phyloP scores from a whole-genome alignment of 2,329 filamentous ascomycete genomes.

The Hymenoscyphus fraxineus region DNA sequence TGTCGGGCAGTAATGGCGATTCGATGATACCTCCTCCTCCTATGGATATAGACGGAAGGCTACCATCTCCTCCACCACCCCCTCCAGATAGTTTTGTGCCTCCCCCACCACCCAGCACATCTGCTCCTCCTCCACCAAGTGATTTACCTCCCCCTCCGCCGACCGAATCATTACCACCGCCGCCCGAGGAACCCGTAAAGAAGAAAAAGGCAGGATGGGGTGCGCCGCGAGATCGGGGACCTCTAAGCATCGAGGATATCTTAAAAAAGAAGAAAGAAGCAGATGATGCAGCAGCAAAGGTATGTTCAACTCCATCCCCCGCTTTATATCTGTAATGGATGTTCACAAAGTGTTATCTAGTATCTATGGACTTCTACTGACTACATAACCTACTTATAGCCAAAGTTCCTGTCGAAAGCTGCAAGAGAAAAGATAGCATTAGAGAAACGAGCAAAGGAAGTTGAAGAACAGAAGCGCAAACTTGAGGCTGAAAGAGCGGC shows the following conservation, averaged over 20 bases:
- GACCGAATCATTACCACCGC: slow-evolving; percentile 38
- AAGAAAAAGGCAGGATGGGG: slow-evolving; percentile 54
- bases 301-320: slow-evolving; percentile 33
- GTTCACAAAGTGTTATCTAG: slow-evolving; percentile 32
- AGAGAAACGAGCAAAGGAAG: slow-evolving; percentile 72
- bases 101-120: slow-evolving; percentile 30
- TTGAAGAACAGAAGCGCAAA: slow-evolving; percentile 57
- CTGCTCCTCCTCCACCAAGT: slow-evolving; percentile 30
- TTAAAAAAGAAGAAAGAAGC: slow-evolving; percentile 81
- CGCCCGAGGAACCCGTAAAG: slow-evolving; percentile 39
- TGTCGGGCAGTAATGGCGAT: slow-evolving; percentile 18
- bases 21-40: slow-evolving; percentile 26
- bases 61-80: slow-evolving; percentile 32
- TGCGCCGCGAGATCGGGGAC: slow-evolving; percentile 38
- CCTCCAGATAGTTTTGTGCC: slow-evolving; percentile 30
- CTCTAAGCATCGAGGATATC: slow-evolving; percentile 81
- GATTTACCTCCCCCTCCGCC: slow-evolving; percentile 36
- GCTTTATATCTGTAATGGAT: slow-evolving; percentile 23
- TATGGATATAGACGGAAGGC: slow-evolving; percentile 19
- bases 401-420: slow-evolving; percentile 80
- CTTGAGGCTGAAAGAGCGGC: slow-evolving; percentile 30
- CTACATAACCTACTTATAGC: slow-evolving; percentile 42
- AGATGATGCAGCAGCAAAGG: slow-evolving; percentile 77
- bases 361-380: slow-evolving; percentile 25
- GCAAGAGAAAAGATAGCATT: slow-evolving; percentile 76